A percentile compares a stretch with the other conserved stretches of the same genome.
phyloP scores from a whole-genome alignment of 2,329 filamentous ascomycete genomes.

The Aspergillus sp. region DNA sequence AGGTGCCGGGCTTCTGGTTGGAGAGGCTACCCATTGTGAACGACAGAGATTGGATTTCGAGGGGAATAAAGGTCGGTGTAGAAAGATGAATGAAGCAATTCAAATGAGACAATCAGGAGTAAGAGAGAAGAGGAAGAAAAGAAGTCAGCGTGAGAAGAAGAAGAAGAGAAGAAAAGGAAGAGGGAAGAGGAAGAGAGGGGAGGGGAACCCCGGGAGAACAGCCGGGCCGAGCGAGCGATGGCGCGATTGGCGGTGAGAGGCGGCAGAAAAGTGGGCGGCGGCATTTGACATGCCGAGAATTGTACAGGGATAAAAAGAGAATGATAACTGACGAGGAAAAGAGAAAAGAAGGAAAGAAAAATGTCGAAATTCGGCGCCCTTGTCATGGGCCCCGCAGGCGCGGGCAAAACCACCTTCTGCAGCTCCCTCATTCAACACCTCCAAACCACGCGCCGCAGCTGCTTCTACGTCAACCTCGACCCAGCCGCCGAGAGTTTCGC shows the following conservation, averaged over 20 bases:
- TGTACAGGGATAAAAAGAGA: too few species aligned
- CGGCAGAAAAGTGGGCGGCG: constrained; percentile 15
- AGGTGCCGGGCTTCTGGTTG: constrained; percentile 48
- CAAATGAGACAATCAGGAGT: constrained; percentile 2
- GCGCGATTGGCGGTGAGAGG: constrained; percentile 22
- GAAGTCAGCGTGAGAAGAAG: background rate
- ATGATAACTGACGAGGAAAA: too few species aligned
- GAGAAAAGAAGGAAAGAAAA: background rate
- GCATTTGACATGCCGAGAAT: constrained; percentile 3
- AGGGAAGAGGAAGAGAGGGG: constrained; percentile 6
- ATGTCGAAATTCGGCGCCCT: constrained; percentile 95
- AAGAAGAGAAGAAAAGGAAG: background rate
- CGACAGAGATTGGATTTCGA: constrained; percentile 11
- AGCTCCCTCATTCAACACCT: constrained; percentile 87
- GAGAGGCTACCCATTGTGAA: constrained; percentile 54
- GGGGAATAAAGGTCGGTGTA: background rate
- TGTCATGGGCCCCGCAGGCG: constrained; percentile 92
- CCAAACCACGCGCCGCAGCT: constrained; percentile 79
- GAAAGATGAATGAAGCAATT: constrained; percentile 5
- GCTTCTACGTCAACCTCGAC: constrained; percentile 97
- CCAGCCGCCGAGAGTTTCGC: constrained; percentile 89
- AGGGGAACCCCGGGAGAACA: constrained; percentile 3
- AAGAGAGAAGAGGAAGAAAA: constrained; percentile 3
- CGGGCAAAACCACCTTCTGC: constrained; percentile 96
- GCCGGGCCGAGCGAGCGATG: constrained; percentile 13